These are phyloP conservation scores for Decorospora gaudefroyi DNA, from an alignment of 2,329 filamentous ascomycete species.

Conservation along the genomic window DNA sequence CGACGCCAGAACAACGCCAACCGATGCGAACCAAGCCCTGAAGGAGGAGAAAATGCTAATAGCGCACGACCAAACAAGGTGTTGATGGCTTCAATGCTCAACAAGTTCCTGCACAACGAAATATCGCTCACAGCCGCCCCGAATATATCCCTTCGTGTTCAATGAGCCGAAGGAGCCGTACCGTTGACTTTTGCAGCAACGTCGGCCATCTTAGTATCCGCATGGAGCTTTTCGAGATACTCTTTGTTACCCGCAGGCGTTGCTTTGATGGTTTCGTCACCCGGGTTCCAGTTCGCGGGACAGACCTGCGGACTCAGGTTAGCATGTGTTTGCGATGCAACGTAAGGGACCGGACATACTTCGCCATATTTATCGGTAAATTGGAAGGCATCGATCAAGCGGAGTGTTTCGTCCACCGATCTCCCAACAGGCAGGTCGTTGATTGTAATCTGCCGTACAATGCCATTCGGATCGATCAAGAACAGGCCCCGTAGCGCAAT, in stretches of 20 bases:
- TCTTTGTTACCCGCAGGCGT: slow-evolving; percentile 49
- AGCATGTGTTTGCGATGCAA: slow-evolving; percentile 1
- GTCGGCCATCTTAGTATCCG: slow-evolving; percentile 44
- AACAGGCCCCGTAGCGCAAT: slow-evolving; percentile 67
- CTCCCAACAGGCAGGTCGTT: slow-evolving; percentile 69
- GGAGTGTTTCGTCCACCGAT: slow-evolving; percentile 66
- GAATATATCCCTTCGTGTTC: neutral
- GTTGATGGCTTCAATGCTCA: slow-evolving; percentile 1
- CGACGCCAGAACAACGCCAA: slow-evolving; percentile 12
- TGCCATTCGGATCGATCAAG: slow-evolving; percentile 67
- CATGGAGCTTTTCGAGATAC: slow-evolving; percentile 44
- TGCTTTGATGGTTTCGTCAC: slow-evolving; percentile 49
- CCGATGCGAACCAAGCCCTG: slow-evolving; percentile 5
- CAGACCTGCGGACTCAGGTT: slow-evolving; percentile 35
- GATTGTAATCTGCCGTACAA: slow-evolving; percentile 65
- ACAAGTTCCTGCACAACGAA: slow-evolving; percentile 5
- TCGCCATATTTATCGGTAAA: slow-evolving; percentile 52
- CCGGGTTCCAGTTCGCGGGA: slow-evolving; percentile 51
- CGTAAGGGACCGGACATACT: slow-evolving; percentile 17
- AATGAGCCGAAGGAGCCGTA: slow-evolving; percentile 13
- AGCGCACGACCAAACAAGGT: slow-evolving; percentile 3
- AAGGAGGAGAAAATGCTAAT: slow-evolving; percentile 6
- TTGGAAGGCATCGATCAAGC: slow-evolving; percentile 58
- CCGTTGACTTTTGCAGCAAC: slow-evolving; percentile 37
- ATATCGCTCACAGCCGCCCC: slow-evolving; percentile 6